phyloP scores from a whole-genome alignment of 352 stramenopile species.

The Phytophthora podocarpi region DNA sequence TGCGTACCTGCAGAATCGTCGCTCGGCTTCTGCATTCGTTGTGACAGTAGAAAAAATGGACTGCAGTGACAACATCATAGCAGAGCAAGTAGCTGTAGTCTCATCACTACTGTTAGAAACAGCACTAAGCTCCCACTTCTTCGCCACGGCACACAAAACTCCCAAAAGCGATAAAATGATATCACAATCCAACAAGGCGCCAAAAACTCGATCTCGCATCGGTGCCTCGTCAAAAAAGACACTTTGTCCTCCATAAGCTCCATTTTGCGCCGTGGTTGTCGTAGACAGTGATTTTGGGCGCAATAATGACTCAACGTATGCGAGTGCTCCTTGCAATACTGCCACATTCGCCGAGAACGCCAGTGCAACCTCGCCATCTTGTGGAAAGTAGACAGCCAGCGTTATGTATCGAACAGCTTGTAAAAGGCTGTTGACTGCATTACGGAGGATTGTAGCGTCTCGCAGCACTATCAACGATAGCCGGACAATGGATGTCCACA shows the following conservation, averaged over 20 bases:
- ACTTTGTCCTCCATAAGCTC: background rate
- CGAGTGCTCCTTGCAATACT: constrained; percentile 35
- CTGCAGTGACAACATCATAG: constrained; percentile 20
- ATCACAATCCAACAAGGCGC: constrained; percentile 49
- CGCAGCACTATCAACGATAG: constrained; percentile 39
- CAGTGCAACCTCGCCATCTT: constrained; percentile 30
- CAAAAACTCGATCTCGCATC: constrained; percentile 37
- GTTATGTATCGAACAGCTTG: constrained; percentile 58
- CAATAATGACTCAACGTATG: constrained; percentile 33
- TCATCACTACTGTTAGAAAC: background rate
- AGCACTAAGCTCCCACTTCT: constrained; percentile 11
- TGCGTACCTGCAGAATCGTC: constrained; percentile 22
- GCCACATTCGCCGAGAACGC: constrained; percentile 25
- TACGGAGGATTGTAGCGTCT: constrained; percentile 47
- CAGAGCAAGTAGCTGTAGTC: background rate
- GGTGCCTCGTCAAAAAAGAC: background rate
- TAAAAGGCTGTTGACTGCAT: constrained; percentile 55
- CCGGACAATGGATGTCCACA: constrained; percentile 48
- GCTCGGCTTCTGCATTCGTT: constrained; percentile 12
- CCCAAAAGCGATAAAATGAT: constrained; percentile 46
- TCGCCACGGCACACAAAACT: constrained; percentile 39
- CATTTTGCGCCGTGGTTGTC: background rate
- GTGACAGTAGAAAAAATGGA: constrained; percentile 24
- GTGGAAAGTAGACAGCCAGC: constrained; percentile 44
- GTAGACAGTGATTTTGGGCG: constrained; percentile 1